Evolutionary conservation across 2,329 filamentous ascomycete genomes (phyloP).

Genomic region (Sclerotiophoma versabilis): DNA sequence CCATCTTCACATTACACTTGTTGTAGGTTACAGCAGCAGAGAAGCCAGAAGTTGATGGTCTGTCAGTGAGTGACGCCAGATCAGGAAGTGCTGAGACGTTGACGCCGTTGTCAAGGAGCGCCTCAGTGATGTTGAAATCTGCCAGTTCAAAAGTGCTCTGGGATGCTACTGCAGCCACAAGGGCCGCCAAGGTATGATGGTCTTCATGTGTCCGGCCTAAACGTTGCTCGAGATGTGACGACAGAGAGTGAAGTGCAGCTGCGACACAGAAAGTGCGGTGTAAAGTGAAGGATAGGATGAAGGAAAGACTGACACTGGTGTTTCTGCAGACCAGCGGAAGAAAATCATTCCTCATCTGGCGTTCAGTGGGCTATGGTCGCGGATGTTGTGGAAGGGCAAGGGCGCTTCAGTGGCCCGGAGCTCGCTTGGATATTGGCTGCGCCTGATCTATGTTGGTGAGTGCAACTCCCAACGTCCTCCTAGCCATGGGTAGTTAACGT

Average conservation of each 20-base stretch:
- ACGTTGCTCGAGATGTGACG: not conserved
- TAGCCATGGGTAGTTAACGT: not conserved
- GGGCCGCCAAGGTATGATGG: not conserved
- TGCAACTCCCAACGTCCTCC: not conserved
- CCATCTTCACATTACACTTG: not conserved
- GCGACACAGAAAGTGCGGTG: not conserved
- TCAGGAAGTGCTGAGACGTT: conserved; percentile 24
- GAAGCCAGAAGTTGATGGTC: conserved; percentile 15
- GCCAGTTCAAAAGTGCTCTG: conserved; percentile 20
- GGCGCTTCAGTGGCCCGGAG: not conserved
- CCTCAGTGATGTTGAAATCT: conserved; percentile 29
- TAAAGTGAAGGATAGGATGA: not conserved
- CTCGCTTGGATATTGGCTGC: not conserved
- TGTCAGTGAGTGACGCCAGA: conserved; percentile 5
- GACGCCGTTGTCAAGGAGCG: conserved; percentile 28
- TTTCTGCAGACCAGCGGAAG: not conserved
- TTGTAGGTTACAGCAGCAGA: conserved; percentile 24
- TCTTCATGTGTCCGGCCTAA: not conserved
- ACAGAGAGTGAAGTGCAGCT: not conserved
- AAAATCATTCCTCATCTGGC: not conserved
- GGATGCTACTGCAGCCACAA: not conserved
- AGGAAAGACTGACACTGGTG: not conserved
- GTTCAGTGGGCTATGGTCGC: not conserved
- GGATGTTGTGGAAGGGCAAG: not conserved
- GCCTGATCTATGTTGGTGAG: not conserved